Conservation (phyloP, 2,329 filamentous ascomycete species). For the Coleophoma eucalyptorum region DNA sequence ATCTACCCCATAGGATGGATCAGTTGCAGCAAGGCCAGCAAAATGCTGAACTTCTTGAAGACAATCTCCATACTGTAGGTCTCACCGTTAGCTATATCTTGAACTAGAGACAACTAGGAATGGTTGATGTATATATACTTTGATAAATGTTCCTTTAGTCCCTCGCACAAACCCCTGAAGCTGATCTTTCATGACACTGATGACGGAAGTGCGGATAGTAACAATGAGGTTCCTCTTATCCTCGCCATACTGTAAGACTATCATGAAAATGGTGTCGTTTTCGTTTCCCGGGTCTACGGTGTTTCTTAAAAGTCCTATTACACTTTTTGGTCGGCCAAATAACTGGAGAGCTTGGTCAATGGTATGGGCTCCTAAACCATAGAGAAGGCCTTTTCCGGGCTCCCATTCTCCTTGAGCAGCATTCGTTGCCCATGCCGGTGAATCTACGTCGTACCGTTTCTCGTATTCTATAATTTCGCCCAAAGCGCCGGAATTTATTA, state of each 20-base stretch:
- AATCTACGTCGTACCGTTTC: slow-evolving; percentile 34
- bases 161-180: slow-evolving; percentile 29
- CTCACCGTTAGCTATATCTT: too few relatives aligned
- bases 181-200: slow-evolving; percentile 24
- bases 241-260: slow-evolving; percentile 30
- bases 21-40: too few relatives aligned
- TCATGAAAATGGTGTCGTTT: slow-evolving; percentile 29
- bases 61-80: too few relatives aligned
- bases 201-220: slow-evolving; percentile 29
- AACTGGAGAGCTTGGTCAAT: slow-evolving; percentile 33
- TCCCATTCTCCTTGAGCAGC: slow-evolving; percentile 29
- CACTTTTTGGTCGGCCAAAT: slow-evolving; percentile 28
- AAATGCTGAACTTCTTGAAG: too few relatives aligned
- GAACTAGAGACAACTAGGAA: too few relatives aligned
- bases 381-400: slow-evolving; percentile 37
- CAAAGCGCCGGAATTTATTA: slow-evolving; percentile 7
- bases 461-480: slow-evolving; percentile 28
- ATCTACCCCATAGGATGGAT: slow-evolving; percentile 29
- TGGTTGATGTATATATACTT: slow-evolving; percentile 11
- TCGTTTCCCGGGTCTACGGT: slow-evolving; percentile 22
- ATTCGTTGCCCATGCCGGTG: slow-evolving; percentile 32
- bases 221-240: slow-evolving; percentile 27
- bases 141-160: slow-evolving; percentile 32
- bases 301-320: slow-evolving; percentile 26
- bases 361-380: slow-evolving; percentile 36